Evolutionary conservation across 2,329 filamentous ascomycete genomes (phyloP), one percentile per base, ranked within the genome.

Genomic region (Dendrostoma leiphaemia): DNA sequence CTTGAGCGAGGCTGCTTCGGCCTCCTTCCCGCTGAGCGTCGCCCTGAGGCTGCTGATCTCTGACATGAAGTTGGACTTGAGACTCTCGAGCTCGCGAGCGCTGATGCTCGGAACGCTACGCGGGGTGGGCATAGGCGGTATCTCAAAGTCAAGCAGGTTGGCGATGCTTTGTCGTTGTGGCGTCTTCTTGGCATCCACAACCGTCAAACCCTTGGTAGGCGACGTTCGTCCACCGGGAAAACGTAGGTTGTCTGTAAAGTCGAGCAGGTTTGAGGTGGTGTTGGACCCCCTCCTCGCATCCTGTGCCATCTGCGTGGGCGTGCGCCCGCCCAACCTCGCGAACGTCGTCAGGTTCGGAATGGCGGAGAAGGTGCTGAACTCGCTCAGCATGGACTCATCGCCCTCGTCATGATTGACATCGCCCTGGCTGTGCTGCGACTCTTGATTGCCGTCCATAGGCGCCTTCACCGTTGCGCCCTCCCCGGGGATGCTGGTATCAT

Each of bases 1-100:
- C 69, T 96, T 96, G 55, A 97, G 80, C 31, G 89, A 93, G 48
- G 86, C 80, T 32, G 94, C 90, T 69, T 97, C 92, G 6, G 93
- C 93, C 68, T 97, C 93, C 65, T 94, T 95, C 46, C 94, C 94
- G 63, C 87, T 92, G 9, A 99, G 78, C 9, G 90, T 93, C 3
- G 94, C 94, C 66, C 90, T 94, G 17, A 99, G 82, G n/a, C 89
- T 91, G 59, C 91, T 96, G 56, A 99, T 96, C 67, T 97, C 90
- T 0, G 92, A 96, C 48, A 95, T 80, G 64, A 96, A 95, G 23
- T 82, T 83, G 0, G 92, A 97, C 69, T 97, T 97, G 57, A 97
- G 79, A 13, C 89, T 90, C 68, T 99, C 94, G 2, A 97, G 78
- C 72, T 99, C 94, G 31, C 94, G 85, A 2, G 94, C 90, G 2